These are phyloP conservation scores for Ajuga chamaepitys DNA, from an alignment of 257 asterid species.

Conservation along the genomic window DNA sequence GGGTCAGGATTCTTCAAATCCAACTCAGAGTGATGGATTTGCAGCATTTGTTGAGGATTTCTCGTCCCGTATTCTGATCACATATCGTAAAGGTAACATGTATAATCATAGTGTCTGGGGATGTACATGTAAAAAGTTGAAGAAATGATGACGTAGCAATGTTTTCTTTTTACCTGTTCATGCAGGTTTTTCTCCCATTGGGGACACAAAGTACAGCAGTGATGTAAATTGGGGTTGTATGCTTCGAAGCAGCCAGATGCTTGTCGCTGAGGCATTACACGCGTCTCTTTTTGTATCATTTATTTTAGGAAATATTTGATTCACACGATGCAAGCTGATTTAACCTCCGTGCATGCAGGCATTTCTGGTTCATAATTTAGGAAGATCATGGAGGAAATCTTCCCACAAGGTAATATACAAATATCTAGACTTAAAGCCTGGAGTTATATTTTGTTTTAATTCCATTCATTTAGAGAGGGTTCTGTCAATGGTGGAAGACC, in stretches of 20 bases:
- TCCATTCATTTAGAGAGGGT: neutral
- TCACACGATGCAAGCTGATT: conserved; percentile 6
- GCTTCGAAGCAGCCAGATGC: conserved; percentile 99
- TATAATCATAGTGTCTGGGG: neutral
- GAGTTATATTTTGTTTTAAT: neutral
- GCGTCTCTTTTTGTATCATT: conserved; percentile 4
- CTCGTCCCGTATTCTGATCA: conserved; percentile 75
- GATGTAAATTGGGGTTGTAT: conserved; percentile 98
- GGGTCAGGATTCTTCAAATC: conserved; percentile 58
- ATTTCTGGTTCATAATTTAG: conserved; percentile 63
- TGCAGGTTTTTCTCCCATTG: conserved; percentile 74
- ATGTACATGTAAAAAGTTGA: neutral
- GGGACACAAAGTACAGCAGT: conserved; percentile 71
- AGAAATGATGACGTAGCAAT: conserved; percentile 1
- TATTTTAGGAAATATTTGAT: neutral
- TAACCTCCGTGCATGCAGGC: conserved; percentile 43
- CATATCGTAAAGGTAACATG: conserved; percentile 77
- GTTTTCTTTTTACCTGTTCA: conserved; percentile 1
- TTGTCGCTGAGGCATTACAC: conserved; percentile 79
- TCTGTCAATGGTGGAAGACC: neutral
- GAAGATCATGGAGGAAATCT: conserved; percentile 93
- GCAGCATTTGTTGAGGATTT: conserved; percentile 86
- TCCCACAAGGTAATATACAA: conserved; percentile 48
- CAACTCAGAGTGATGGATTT: conserved; percentile 81
- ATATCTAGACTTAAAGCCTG: neutral